A percentile compares a stretch with the other conserved stretches of the same genome.
Conservation (phyloP, 2,329 filamentous ascomycete species). For the Dothidotthia symphoricarpi region DNA sequence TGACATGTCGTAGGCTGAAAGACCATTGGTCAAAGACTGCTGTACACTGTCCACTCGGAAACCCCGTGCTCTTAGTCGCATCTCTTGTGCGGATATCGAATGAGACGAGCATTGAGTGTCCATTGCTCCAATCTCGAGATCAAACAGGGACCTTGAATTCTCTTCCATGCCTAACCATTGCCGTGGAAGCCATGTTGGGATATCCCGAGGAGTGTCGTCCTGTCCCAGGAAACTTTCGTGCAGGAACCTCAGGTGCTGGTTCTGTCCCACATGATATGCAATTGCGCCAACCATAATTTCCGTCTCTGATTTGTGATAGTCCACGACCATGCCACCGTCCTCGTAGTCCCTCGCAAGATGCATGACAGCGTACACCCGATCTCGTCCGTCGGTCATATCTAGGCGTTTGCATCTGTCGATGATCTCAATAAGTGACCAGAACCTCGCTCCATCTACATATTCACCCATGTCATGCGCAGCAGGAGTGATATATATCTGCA, state of each 20-base stretch:
- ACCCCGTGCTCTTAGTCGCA: background rate
- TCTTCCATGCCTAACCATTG: background rate
- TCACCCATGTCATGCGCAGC: too few species aligned
- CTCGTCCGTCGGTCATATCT: background rate
- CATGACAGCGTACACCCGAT: constrained; percentile 4
- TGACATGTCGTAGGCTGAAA: background rate
- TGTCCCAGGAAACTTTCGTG: background rate
- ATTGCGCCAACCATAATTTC: background rate
- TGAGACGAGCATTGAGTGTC: background rate
- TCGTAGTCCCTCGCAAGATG: constrained; percentile 3
- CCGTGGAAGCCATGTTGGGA: background rate
- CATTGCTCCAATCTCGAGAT: background rate
- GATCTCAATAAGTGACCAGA: background rate
- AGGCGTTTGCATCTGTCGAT: background rate
- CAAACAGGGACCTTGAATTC: background rate
- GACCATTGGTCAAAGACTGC: background rate
- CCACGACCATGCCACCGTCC: constrained; percentile 1
- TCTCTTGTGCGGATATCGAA: background rate
- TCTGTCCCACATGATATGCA: background rate
- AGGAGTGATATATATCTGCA: too few species aligned
- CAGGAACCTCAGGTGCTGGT: constrained; percentile 1
- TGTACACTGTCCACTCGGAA: background rate
- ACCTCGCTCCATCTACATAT: too few species aligned
- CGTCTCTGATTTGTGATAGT: constrained; percentile 1
- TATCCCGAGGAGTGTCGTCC: background rate